Evolutionary conservation across 257 asterid species (phyloP).

Genomic region (Dorcoceras hygrometricum): DNA sequence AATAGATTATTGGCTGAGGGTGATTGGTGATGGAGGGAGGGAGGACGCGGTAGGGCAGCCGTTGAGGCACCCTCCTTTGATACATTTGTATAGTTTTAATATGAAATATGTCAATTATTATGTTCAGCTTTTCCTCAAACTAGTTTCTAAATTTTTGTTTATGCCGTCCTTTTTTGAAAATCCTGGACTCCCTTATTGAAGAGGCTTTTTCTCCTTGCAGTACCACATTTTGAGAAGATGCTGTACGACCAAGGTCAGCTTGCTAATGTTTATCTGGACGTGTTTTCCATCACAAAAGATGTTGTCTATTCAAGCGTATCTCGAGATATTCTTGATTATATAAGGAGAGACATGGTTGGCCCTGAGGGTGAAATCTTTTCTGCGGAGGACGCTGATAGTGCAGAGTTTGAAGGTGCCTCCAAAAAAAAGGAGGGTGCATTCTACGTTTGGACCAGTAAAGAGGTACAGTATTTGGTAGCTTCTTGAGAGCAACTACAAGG

Average conservation of each 20-base stretch:
- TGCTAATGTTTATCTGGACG: slow-evolving; percentile 65
- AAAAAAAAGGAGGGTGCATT: slow-evolving; percentile 92
- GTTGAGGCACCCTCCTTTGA: too few relatives aligned
- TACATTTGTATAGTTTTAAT: too few relatives aligned
- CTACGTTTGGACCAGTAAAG: slow-evolving; percentile 77
- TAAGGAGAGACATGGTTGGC: slow-evolving; percentile 94
- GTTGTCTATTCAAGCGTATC: slow-evolving; percentile 52
- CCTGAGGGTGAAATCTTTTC: slow-evolving; percentile 83
- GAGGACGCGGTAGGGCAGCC: too few relatives aligned
- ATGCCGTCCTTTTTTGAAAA: too few relatives aligned
- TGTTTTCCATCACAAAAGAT: slow-evolving; percentile 70
- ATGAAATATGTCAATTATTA: too few relatives aligned
- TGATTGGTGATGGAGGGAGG: too few relatives aligned
- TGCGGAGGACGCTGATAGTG: slow-evolving; percentile 99
- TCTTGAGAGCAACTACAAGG: background rate
- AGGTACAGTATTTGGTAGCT: slow-evolving; percentile 42
- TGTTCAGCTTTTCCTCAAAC: too few relatives aligned
- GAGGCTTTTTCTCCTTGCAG: slow-evolving; percentile 40
- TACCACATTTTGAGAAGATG: slow-evolving; percentile 99
- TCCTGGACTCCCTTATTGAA: too few relatives aligned
- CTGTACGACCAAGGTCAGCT: slow-evolving; percentile 97
- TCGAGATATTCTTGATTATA: slow-evolving; percentile 79
- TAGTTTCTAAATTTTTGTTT: too few relatives aligned
- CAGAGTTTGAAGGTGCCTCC: slow-evolving; percentile 64
- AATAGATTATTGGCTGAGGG: background rate